A percentile compares a stretch with the other conserved stretches of the same genome.
phyloP scores from a whole-genome alignment of 805 yeast genomes.

The Saccharomycopsis schoenii region DNA sequence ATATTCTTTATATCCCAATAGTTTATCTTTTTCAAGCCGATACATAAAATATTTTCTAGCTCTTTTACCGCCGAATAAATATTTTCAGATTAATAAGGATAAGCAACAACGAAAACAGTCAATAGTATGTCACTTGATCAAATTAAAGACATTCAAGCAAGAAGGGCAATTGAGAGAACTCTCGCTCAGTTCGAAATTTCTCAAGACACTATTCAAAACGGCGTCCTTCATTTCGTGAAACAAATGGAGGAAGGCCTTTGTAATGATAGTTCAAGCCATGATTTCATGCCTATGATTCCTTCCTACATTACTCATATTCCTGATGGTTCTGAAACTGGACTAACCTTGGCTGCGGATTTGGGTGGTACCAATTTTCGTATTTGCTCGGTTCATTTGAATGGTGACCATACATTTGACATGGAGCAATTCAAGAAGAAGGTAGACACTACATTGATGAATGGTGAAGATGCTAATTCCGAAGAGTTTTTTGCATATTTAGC shows the following conservation, averaged over 20 bases:
- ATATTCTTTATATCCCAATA: neutral
- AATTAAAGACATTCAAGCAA: conserved; percentile 2
- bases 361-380: conserved; percentile 97
- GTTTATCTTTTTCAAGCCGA: neutral
- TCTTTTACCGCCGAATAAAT: too few species aligned
- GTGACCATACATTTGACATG: conserved; percentile 69
- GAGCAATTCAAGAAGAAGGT: conserved; percentile 71
- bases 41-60: too few species aligned
- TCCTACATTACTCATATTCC: conserved; percentile 82
- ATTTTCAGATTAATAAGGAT: neutral
- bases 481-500: conserved; percentile 73
- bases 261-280: conserved; percentile 29
- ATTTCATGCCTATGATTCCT: conserved; percentile 81
- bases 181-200: conserved; percentile 33
- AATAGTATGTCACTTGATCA: neutral
- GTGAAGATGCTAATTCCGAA: conserved; percentile 36
- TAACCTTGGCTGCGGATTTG: conserved; percentile 80
- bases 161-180: conserved; percentile 25
- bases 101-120: neutral
- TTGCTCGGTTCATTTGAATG: conserved; percentile 71
- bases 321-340: conserved; percentile 74
- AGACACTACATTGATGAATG: conserved; percentile 65
- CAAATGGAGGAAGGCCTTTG: conserved; percentile 53
- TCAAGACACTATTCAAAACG: conserved; percentile 33
- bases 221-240: conserved; percentile 46